Evolutionary conservation across 176 grass and related monocot genomes (phyloP).

Genomic region (Cenchrus purpureus): DNA sequence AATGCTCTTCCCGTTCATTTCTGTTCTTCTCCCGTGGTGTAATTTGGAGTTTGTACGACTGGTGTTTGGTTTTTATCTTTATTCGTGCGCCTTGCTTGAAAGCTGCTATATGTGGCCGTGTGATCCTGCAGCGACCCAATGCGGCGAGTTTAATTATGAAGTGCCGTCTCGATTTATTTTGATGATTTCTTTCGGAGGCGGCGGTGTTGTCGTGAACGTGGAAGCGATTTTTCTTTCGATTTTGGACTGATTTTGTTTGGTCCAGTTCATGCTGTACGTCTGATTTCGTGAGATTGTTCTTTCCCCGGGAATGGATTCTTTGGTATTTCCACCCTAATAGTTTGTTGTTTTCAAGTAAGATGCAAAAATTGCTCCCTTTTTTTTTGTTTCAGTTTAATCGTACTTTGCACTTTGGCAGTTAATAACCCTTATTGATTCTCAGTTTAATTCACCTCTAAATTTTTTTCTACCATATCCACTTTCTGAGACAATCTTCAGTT

Average conservation of each 20-base stretch:
- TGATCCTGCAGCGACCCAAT: slow-evolving; percentile 21
- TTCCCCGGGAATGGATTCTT: neutral
- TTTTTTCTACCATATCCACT: slow-evolving; percentile 10
- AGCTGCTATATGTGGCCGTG: neutral
- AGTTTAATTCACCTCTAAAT: neutral
- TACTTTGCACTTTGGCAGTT: neutral
- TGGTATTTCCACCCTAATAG: neutral
- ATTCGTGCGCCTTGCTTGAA: slow-evolving; percentile 8
- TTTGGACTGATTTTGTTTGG: slow-evolving; percentile 1
- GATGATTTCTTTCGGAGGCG: neutral
- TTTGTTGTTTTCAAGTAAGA: slow-evolving; percentile 12
- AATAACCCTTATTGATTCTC: neutral
- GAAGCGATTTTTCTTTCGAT: neutral
- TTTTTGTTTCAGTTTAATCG: neutral
- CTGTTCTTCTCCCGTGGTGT: slow-evolving; percentile 2
- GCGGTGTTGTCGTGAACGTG: neutral
- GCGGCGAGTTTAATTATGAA: neutral
- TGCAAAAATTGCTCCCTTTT: neutral
- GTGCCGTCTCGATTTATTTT: slow-evolving; percentile 33
- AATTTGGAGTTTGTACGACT: slow-evolving; percentile 12
- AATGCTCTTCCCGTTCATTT: slow-evolving; percentile 37
- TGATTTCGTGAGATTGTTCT: neutral
- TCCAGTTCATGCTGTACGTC: neutral
- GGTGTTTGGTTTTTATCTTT: neutral
- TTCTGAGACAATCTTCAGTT: slow-evolving; percentile 31